Base-by-base conservation (phyloP, 139 green algal genomes). In the Volvox africanus region DNA sequence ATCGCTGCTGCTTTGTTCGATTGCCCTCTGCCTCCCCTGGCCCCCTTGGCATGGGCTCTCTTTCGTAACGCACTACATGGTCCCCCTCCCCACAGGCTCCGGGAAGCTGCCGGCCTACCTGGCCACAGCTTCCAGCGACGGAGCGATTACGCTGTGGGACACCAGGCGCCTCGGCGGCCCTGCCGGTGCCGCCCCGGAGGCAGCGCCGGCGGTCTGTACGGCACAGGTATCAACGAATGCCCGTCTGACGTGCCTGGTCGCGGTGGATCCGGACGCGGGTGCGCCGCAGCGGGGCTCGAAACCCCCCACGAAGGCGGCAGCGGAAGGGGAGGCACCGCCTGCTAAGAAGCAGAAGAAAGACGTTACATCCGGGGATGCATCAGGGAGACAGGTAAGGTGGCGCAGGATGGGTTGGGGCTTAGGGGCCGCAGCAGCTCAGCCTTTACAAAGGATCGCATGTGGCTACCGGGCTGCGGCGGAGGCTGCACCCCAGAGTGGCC, bases 91-190 rank as follows among this genome's bases (percentile, higher is more conserved):
- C 21, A 30, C 80, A 90, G 87, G 81, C 14, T 1, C 14, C 35
- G n/a, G 1, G 85, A 55, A 37, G 35, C 44, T 94, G 68, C 91
- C 94, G 1, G 12, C 73, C 5, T 89, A 94, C 9, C 83, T 97
- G 1, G 94, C 91, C 24, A 95, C 92, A 12, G 94, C 92, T 12
- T 96, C 95, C 19, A 95, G 92, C 14, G 96, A 98, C 78, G 96
- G 96, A 32, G 89, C 91, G n/a, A 80, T 98, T 30, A 95, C 95
- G 85, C 61, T 97, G 61, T 98, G 96, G 96, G 93, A 96, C 61
- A 62, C 93, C 22, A 86, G 89, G 16, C 67, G 36, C 61, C 61
- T 67, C 1, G 37, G 30, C 18, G 3, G 26, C n/a, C 5, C n/a
- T 21, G 76, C 26, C 0, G 20, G 76, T 36, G 68, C 30, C 26